These are phyloP conservation scores for Paramecium biaurelia DNA, from an alignment of 73 alveolate genomes.

Conservation along the genomic window DNA sequence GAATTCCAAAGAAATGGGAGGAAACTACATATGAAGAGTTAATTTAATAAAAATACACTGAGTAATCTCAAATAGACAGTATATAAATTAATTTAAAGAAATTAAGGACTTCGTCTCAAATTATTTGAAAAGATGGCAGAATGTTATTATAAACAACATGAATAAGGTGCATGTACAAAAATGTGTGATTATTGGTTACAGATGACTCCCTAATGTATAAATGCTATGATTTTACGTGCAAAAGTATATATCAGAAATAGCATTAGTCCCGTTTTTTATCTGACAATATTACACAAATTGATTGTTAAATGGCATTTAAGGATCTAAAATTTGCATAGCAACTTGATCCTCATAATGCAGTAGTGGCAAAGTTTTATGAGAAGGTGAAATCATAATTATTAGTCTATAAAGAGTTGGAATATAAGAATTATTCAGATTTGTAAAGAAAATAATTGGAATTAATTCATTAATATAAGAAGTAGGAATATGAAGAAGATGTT, in stretches of 20 bases:
- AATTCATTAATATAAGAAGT: neutral
- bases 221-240: neutral
- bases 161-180: neutral
- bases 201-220: neutral
- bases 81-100: neutral
- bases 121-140: neutral
- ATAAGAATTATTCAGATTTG: neutral
- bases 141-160: neutral
- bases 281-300: neutral
- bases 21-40: conserved; percentile 12
- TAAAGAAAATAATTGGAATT: neutral
- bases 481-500: neutral
- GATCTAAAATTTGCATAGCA: neutral
- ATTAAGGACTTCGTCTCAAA: neutral
- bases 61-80: neutral
- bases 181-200: conserved; percentile 29
- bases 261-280: neutral
- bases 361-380: neutral
- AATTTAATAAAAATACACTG: neutral
- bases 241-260: neutral
- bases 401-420: neutral
- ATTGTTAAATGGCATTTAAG: neutral
- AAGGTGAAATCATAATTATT: neutral
- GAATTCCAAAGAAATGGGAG: neutral
- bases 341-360: neutral